Conservation (phyloP, 129 eudicot genomes). For the Sambucus nigra region DNA sequence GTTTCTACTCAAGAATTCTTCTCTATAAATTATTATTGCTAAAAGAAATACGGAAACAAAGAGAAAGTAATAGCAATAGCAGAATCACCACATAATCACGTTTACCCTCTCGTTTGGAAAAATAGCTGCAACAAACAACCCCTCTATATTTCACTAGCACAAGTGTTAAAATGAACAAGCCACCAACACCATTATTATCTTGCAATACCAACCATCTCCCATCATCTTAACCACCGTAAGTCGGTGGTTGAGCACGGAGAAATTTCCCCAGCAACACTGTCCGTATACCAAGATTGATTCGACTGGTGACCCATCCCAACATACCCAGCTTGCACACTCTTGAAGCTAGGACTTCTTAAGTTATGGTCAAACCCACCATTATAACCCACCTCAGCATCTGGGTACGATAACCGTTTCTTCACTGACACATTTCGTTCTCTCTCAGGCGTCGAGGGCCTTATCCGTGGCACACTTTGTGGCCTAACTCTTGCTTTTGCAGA, state of each 20-base stretch:
- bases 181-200: too few relatives aligned
- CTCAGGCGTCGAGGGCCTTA: conserved; percentile 68
- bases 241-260: conserved; percentile 90
- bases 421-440: conserved; percentile 47
- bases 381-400: conserved; percentile 34
- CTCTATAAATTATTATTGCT: too few relatives aligned
- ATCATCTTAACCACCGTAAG: conserved; percentile 66
- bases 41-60: too few relatives aligned
- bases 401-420: conserved; percentile 67
- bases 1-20: too few relatives aligned
- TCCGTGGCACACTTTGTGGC: conserved; percentile 81
- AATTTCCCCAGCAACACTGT: conserved; percentile 61
- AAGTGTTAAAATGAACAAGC: too few relatives aligned
- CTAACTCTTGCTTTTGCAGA: conserved; percentile 71
- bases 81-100: too few relatives aligned
- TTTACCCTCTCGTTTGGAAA: too few relatives aligned
- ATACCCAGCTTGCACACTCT: conserved; percentile 71
- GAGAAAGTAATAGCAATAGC: too few relatives aligned
- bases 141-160: too few relatives aligned
- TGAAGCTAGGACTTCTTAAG: conserved; percentile 78
- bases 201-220: too few relatives aligned
- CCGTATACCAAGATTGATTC: conserved; percentile 45
- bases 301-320: conserved; percentile 64
- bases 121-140: too few relatives aligned
- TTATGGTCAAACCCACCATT: conserved; percentile 26